These are phyloP conservation scores for Globisporangium megalacanthum DNA, from an alignment of 352 stramenopile genomes.

Conservation along the genomic window DNA sequence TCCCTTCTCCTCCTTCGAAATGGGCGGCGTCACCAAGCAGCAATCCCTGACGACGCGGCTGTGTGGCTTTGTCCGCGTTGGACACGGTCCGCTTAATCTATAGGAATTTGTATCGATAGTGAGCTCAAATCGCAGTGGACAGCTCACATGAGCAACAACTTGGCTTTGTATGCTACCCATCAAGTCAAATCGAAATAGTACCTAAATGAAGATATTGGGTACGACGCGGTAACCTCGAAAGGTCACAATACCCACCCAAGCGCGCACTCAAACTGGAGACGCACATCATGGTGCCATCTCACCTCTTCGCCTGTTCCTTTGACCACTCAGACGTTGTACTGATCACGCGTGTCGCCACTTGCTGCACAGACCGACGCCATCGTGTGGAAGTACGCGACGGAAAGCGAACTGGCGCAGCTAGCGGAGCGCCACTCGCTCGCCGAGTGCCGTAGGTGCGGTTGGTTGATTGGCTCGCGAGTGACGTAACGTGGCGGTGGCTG, in stretches of 20 bases:
- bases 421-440: slow-evolving; percentile 35
- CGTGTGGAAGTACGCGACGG: slow-evolving; percentile 48
- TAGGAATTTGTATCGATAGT: not conserved
- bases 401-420: slow-evolving; percentile 33
- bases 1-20: slow-evolving; percentile 3
- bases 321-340: not conserved
- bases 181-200: too few species aligned
- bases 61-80: not conserved
- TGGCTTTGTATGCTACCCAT: too few species aligned
- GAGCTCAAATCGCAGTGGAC: too few species aligned
- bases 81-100: not conserved
- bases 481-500: not conserved
- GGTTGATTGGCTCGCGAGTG: not conserved
- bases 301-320: not conserved
- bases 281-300: too few species aligned
- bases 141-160: too few species aligned
- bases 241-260: too few species aligned
- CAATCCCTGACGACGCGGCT: not conserved
- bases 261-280: too few species aligned
- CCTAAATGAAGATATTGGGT: too few species aligned
- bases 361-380: slow-evolving; percentile 40
- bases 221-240: too few species aligned
- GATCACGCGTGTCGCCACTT: not conserved
- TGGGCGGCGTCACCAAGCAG: slow-evolving; percentile 15
- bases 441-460: slow-evolving; percentile 48